Percentiles rank a stretch among this genome's conserved stretches.
phyloP scores from a whole-genome alignment of 75 land plant genomes.

The Picea sitchensis region DNA sequence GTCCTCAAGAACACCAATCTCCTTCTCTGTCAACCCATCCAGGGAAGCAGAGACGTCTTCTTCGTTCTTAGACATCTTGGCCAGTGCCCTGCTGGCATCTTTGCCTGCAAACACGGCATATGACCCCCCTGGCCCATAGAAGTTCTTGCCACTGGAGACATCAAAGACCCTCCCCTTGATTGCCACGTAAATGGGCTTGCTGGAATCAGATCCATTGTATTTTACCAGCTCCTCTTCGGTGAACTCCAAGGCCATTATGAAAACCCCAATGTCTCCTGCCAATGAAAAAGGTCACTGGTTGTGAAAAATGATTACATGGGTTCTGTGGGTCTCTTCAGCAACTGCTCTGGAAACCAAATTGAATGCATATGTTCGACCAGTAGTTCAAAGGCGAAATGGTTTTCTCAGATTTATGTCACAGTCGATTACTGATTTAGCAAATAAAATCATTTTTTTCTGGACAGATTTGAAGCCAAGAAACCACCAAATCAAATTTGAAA shows the following conservation, averaged over 20 bases:
- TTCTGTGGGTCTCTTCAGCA: too few relatives aligned
- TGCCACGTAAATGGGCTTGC: constrained; percentile 76
- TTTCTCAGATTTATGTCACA: too few relatives aligned
- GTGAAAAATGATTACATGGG: too few relatives aligned
- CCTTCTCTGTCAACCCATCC: constrained; percentile 79
- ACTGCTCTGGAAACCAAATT: too few relatives aligned
- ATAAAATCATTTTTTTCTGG: too few relatives aligned
- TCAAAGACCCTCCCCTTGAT: constrained; percentile 79
- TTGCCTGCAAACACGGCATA: constrained; percentile 87
- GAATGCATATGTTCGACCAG: too few relatives aligned
- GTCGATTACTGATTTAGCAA: too few relatives aligned
- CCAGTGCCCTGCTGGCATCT: constrained; percentile 85
- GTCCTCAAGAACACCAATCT: constrained; percentile 70
- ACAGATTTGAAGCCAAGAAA: too few relatives aligned
- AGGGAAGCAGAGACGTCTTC: constrained; percentile 60
- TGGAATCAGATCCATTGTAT: constrained; percentile 62
- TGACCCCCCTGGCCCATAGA: constrained; percentile 92
- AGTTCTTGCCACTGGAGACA: constrained; percentile 63
- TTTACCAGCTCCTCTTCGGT: constrained; percentile 51
- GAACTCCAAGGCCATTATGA: constrained; percentile 25
- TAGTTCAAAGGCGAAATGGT: too few relatives aligned
- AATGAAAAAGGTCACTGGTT: too few relatives aligned
- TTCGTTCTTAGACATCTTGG: constrained; percentile 86
- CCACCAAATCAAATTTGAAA: too few relatives aligned
- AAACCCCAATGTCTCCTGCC: background rate